Evolutionary conservation across 2,329 filamentous ascomycete species (phyloP).

Genomic region (Zopfia rhizophila): DNA sequence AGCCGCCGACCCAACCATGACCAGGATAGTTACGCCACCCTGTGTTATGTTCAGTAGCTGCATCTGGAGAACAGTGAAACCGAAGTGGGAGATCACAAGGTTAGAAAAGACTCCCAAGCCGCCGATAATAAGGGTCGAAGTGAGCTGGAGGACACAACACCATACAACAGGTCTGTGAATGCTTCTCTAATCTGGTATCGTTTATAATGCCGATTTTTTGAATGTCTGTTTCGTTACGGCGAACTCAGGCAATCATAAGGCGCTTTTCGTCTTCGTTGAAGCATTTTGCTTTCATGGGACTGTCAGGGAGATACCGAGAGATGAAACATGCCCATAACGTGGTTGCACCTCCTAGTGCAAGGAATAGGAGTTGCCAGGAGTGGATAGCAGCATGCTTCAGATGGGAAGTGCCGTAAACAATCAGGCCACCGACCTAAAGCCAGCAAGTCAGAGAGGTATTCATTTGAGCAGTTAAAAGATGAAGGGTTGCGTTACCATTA

Average conservation of each 20-base stretch:
- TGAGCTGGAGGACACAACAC: constrained; percentile 34
- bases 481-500: constrained; percentile 42
- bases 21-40: constrained; percentile 34
- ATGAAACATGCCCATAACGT: constrained; percentile 40
- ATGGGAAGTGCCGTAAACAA: constrained; percentile 51
- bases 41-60: constrained; percentile 44
- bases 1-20: constrained; percentile 36
- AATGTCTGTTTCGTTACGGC: constrained; percentile 48
- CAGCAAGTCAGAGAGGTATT: too few relatives aligned
- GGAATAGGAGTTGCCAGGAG: constrained; percentile 57
- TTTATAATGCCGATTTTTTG: constrained; percentile 43
- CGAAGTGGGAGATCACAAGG: constrained; percentile 41
- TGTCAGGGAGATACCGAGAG: constrained; percentile 46
- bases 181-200: constrained; percentile 34
- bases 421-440: constrained; percentile 50
- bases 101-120: constrained; percentile 52
- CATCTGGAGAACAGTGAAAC: constrained; percentile 38
- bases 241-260: constrained; percentile 48
- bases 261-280: constrained; percentile 50
- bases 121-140: constrained; percentile 42
- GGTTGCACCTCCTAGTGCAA: constrained; percentile 54
- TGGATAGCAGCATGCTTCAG: constrained; percentile 34
- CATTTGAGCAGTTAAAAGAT: constrained; percentile 24
- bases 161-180: constrained; percentile 34
- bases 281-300: constrained; percentile 45